Base-by-base conservation (phyloP, 495 filamentous ascomycete genomes). In the Trichoderma erinaceum region DNA sequence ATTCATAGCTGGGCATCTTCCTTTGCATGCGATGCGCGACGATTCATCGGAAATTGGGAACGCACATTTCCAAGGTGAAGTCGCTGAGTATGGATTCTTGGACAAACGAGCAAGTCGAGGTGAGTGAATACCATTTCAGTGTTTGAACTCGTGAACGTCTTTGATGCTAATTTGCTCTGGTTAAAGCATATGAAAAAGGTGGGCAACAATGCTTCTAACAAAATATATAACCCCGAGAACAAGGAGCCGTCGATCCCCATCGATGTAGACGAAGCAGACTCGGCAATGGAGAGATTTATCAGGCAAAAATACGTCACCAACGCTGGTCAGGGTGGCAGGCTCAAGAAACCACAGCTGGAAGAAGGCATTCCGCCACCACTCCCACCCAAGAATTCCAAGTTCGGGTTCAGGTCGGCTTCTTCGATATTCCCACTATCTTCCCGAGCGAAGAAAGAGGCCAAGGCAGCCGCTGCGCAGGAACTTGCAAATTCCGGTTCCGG, bases 11-110 rank as follows among this genome's bases (percentile, higher is more conserved):
- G 78, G 95, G 95, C 41, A 87, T 97, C 65, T 99, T 99, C 79
- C 85, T 99, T 7, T 99, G 95, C 80, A 93, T 97, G 90, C 92
- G 96, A 75, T 99, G 95, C 85, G 95, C 93, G 68, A 85, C 92
- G 38, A 82, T 98, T 75, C 95, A 99, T 81, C 92, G 95, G 73
- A 98, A 98, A 78, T 83, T 98, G 73, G 96, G 96, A 66, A 98
- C 93, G 65, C 95, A 99, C 76, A 91, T 99, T 67, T 97, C 94
- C 58, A 99, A 98, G 78, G 92, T 99, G 78, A 99, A 99, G 78
- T 97, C 93, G 11, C 80, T 98, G 80, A 96, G 90, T 71, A 97
- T 98, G 95, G 95, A 99, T 75, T 92, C 87, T 64, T 99, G 95
- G 95, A 86, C 90, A 56, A 88, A 87, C 74, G 95, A 97, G 43